Evolutionary conservation across 2,329 filamentous ascomycete species (phyloP), one percentile per base, ranked within the genome.

Genomic region (Fusarium secorum): DNA sequence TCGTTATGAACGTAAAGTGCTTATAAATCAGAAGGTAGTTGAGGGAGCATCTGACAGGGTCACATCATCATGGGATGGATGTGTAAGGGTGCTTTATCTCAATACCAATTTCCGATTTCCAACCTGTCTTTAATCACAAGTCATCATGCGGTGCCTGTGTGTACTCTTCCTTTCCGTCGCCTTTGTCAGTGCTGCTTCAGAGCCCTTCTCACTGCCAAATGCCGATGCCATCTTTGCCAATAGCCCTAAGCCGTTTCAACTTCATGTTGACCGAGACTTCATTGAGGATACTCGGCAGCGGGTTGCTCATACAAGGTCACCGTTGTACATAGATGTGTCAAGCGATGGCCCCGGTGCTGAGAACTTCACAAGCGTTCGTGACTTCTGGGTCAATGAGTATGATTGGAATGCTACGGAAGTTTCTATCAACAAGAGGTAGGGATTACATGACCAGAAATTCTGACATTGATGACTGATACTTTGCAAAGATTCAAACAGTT

Each of bases 391-490:
- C 7, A 36, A 20, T 1, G 36, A 30, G 2, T 56, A 49, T 36
- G 22, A 49, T 26, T 56, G 53, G 53, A 56, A 49, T 22, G 18
- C 13, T 20, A 49, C 53, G 3, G 41, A 56, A 24, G 11, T 18
- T 9, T 49, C 53, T 4, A 36, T 56, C 22, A 56, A 56, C 6
- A 7, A 36, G 3, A 48, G 15, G 53, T 49, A 14, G 30, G 39
- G 7, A 17, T 4, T 9, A 5, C 1, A 6, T 0, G 1, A 11
- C 3, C 38, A 5, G 11, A 4, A 0, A 17, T 10, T 1, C 1
- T 2, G 1, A 17, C 8, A 4, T 4, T 11, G 14, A 17, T 7
- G 1, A 1, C 52, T 56, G 10, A 56, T 7, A 3, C 5, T 10
- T 1, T 15, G 4, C 1, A 3, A 22, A 56, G 53, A 20, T 7